phyloP scores from a whole-genome alignment of 805 yeast genomes.

The Kuraishia floccosa region DNA sequence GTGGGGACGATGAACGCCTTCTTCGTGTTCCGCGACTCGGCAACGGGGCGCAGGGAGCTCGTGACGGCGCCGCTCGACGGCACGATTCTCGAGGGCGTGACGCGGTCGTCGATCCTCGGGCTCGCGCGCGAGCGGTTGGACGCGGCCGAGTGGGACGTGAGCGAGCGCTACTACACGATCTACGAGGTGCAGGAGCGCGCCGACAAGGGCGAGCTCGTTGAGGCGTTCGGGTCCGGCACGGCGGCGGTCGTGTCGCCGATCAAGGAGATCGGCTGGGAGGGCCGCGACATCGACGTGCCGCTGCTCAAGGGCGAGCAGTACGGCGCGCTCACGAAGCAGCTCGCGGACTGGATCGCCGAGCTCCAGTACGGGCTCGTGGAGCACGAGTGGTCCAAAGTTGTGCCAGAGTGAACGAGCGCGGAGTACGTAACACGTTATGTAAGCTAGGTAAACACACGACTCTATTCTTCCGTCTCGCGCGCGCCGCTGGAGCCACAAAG shows the following conservation, averaged over 20 bases:
- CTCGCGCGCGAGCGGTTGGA: conserved; percentile 70
- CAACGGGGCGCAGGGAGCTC: conserved; percentile 77
- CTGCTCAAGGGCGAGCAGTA: conserved; percentile 66
- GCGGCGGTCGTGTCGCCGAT: conserved; percentile 97
- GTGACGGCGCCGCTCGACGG: conserved; percentile 97
- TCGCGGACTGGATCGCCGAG: conserved; percentile 78
- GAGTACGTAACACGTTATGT: too few relatives aligned
- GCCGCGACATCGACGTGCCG: conserved; percentile 66
- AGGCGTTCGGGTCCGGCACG: conserved; percentile 96
- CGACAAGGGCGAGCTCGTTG: conserved; percentile 71
- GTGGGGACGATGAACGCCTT: conserved; percentile 98
- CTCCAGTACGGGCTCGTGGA: conserved; percentile 83
- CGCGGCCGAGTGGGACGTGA: conserved; percentile 67
- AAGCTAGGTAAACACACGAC: too few relatives aligned
- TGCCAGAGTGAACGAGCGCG: conserved; percentile 5
- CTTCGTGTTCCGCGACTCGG: conserved; percentile 68
- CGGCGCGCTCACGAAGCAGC: conserved; percentile 66
- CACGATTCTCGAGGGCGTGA: conserved; percentile 92
- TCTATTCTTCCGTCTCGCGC: too few relatives aligned
- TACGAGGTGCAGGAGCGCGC: conserved; percentile 72
- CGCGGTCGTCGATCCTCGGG: conserved; percentile 77
- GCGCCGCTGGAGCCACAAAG: too few relatives aligned
- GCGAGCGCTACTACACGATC: conserved; percentile 78
- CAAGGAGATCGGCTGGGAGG: conserved; percentile 74
- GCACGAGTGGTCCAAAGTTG: conserved; percentile 41